Evolutionary conservation across 352 stramenopile genomes (phyloP).

Genomic region (Plasmopara viticola): DNA sequence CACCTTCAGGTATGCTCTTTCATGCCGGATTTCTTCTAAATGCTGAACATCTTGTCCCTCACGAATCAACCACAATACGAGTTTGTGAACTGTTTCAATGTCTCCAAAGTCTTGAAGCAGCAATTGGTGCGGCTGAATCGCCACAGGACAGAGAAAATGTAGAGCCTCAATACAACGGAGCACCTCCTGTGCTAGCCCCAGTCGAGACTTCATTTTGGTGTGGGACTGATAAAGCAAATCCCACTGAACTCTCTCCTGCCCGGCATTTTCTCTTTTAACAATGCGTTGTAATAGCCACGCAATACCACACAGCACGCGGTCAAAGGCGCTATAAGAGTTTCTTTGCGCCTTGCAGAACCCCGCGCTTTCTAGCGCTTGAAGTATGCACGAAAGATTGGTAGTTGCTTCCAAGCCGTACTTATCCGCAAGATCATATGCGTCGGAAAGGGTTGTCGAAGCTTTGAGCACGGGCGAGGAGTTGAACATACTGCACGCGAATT

Average conservation of each 20-base stretch:
- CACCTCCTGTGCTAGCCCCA: slow-evolving; percentile 61
- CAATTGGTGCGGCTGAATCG: slow-evolving; percentile 64
- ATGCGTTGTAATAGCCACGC: slow-evolving; percentile 58
- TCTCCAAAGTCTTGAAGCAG: slow-evolving; percentile 76
- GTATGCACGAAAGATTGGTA: slow-evolving; percentile 22
- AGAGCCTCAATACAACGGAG: slow-evolving; percentile 40
- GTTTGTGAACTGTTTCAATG: slow-evolving; percentile 42
- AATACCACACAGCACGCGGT: slow-evolving; percentile 51
- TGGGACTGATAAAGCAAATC: slow-evolving; percentile 59
- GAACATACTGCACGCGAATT: slow-evolving; percentile 13
- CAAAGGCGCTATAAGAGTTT: slow-evolving; percentile 50
- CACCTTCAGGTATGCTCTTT: slow-evolving; percentile 31
- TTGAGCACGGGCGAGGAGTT: slow-evolving; percentile 11
- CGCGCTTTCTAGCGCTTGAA: slow-evolving; percentile 26
- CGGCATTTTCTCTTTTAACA: slow-evolving; percentile 40
- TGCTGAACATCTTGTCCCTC: slow-evolving; percentile 27
- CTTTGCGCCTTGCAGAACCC: slow-evolving; percentile 43
- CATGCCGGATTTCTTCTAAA: slow-evolving; percentile 28
- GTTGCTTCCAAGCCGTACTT: slow-evolving; percentile 32
- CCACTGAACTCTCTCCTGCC: slow-evolving; percentile 48
- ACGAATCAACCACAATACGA: slow-evolving; percentile 53
- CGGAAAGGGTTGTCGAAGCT: slow-evolving; percentile 2
- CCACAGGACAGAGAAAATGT: slow-evolving; percentile 18
- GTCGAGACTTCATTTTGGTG: slow-evolving; percentile 55
- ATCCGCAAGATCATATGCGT: slow-evolving; percentile 31